Base-by-base conservation (phyloP, 169 alveolate species). In the Amoebophrya sp. region DNA sequence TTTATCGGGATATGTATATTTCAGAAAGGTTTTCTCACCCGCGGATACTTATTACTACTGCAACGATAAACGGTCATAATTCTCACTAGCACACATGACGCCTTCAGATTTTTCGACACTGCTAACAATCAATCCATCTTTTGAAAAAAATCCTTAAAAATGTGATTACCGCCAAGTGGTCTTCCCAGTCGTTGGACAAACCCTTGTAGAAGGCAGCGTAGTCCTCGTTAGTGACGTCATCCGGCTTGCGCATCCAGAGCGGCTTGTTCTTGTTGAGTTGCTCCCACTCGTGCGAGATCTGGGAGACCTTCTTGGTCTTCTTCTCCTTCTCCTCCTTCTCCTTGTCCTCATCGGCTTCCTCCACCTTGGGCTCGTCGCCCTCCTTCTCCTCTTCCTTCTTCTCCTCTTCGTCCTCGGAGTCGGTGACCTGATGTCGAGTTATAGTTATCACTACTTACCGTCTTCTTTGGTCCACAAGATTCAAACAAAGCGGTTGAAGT, bases 141-240 rank as follows among this genome's bases (percentile, higher is more conserved):
- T n/a, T n/a, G n/a, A n/a, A n/a, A n/a, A n/a, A n/a, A n/a, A n/a
- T n/a, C n/a, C 18, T 18, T 12, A 47, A 47, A 47, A 18, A 47
- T 12, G 65, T 18, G 18, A 6, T 6, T 47, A 47, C 65, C 65
- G 55, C 98, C 33, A 98, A 93, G 94, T 98, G 99, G 91, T 99
- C 99, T 94, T 99, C 99, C 99, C 99, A 99, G 94, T 98, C 99
- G 95, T 99, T 99, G 93, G 99, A 47, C 29, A 47, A 18, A 47
- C 98, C 95, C 96, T 98, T 98, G 96, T 98, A 98, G 97, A 98
- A 98, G 94, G 98, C 94, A 40, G 99, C 98, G 95, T 98, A 98
- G 94, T 98, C 99, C 95, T 98, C 99, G 95, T 98, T 97, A 77
- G 99, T 97, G 89, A 98, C 98, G 53, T 97, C 99, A 92, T 97